A percentile compares a stretch with the other conserved stretches of the same genome.
Evolutionary conservation across 805 yeast genomes (phyloP).

Genomic region (Candida pini): DNA sequence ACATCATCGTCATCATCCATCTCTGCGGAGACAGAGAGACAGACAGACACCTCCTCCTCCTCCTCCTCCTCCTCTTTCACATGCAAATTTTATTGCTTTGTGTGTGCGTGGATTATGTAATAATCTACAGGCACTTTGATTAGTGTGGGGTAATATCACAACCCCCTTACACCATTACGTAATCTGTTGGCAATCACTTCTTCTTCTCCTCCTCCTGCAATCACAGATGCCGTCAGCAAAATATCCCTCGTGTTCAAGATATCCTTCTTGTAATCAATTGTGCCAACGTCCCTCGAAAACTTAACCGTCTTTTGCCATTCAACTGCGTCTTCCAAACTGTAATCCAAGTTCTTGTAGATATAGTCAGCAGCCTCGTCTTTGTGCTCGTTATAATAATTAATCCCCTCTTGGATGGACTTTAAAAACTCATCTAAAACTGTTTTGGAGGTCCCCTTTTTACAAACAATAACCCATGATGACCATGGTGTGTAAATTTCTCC

Average conservation of each 20-base stretch:
- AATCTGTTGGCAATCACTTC: slow-evolving; percentile 11
- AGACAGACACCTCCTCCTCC: too few species aligned
- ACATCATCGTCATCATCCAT: too few species aligned
- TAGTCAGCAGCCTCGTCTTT: slow-evolving; percentile 59
- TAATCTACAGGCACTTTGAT: background rate
- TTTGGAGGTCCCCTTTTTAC: slow-evolving; percentile 33
- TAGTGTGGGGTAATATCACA: background rate
- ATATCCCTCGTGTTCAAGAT: slow-evolving; percentile 55
- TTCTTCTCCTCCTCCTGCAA: slow-evolving; percentile 16
- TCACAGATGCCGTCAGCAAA: slow-evolving; percentile 60
- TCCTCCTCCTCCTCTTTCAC: too few species aligned
- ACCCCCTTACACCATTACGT: slow-evolving; percentile 7
- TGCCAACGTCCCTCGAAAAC: slow-evolving; percentile 45
- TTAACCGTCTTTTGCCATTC: slow-evolving; percentile 79
- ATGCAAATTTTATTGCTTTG: background rate
- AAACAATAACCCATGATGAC: slow-evolving; percentile 89
- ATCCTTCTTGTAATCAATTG: slow-evolving; percentile 41
- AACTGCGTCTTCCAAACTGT: slow-evolving; percentile 67
- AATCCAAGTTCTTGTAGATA: slow-evolving; percentile 67
- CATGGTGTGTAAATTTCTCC: slow-evolving; percentile 94
- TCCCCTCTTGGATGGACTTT: slow-evolving; percentile 57
- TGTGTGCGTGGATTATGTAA: background rate
- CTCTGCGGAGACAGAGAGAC: too few species aligned
- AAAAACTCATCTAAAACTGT: slow-evolving; percentile 35
- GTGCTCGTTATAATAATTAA: slow-evolving; percentile 55